Evolutionary conservation across 805 yeast genomes (phyloP).

Genomic region (Lachancea sp.): DNA sequence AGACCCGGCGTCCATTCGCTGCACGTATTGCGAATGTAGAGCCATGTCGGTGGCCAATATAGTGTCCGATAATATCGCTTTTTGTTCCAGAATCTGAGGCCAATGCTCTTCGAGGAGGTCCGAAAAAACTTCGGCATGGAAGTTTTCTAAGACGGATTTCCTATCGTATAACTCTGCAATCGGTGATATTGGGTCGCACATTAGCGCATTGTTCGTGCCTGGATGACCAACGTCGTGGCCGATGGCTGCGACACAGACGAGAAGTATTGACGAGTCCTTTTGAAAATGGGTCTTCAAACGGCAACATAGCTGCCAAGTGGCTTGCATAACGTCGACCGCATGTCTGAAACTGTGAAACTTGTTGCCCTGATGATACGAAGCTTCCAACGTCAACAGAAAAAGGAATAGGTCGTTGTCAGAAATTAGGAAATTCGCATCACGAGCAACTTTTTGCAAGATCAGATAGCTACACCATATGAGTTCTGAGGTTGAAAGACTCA

Average conservation of each 20-base stretch:
- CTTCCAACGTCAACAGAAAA: conserved; percentile 62
- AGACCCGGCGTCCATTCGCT: conserved; percentile 37
- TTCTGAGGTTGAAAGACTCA: conserved; percentile 20
- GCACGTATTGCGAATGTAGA: conserved; percentile 66
- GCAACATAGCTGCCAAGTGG: conserved; percentile 56
- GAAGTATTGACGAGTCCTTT: conserved; percentile 41
- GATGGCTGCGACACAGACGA: conserved; percentile 69
- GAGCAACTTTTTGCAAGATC: conserved; percentile 19
- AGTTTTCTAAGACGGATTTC: conserved; percentile 72
- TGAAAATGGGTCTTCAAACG: conserved; percentile 22
- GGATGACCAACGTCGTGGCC: conserved; percentile 98
- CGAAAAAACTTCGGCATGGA: conserved; percentile 63
- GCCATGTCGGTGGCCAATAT: conserved; percentile 94
- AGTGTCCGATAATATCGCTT: conserved; percentile 19
- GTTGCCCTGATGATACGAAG: conserved; percentile 75
- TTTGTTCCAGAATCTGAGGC: conserved; percentile 32
- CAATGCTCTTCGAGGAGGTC: conserved; percentile 46
- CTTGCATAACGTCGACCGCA: conserved; percentile 93
- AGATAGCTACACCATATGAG: conserved; percentile 26
- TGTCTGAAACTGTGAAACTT: conserved; percentile 95
- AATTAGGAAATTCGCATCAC: conserved; percentile 12
- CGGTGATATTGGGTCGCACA: conserved; percentile 54
- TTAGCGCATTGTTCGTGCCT: conserved; percentile 79
- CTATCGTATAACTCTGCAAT: conserved; percentile 56
- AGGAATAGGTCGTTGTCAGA: conserved; percentile 46